Conservation (phyloP, 176 grass and related monocot genomes). For the Carex cristatella region DNA sequence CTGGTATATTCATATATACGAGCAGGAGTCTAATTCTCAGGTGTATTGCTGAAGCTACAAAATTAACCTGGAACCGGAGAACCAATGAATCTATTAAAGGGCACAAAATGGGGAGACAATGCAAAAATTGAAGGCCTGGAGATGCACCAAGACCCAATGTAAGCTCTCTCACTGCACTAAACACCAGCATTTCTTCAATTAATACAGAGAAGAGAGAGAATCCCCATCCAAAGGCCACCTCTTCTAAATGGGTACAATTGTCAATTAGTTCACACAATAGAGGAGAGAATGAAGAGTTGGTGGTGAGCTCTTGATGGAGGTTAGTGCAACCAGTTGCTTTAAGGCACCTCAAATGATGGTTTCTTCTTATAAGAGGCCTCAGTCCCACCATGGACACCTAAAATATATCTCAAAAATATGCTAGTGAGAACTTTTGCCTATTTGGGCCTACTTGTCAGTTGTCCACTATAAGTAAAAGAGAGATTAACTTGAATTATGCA, state of each 20-base stretch:
- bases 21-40: not conserved
- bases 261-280: conserved; percentile 39
- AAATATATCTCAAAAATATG: conserved; percentile 19
- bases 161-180: conserved; percentile 50
- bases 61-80: conserved; percentile 71
- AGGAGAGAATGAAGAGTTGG: conserved; percentile 28
- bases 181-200: conserved; percentile 36
- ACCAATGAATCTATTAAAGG: conserved; percentile 59
- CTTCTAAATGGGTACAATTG: conserved; percentile 39
- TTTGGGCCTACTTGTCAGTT: not conserved
- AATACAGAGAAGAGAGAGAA: conserved; percentile 43
- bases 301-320: conserved; percentile 30
- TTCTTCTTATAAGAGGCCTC: conserved; percentile 44
- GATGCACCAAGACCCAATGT: conserved; percentile 66
- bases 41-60: not conserved
- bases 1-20: not conserved
- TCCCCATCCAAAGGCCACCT: conserved; percentile 74
- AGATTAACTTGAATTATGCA: conserved; percentile 4
- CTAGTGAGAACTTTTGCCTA: not conserved
- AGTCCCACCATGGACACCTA: conserved; percentile 72
- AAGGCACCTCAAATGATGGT: conserved; percentile 49
- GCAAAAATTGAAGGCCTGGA: conserved; percentile 45
- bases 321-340: conserved; percentile 68
- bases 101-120: conserved; percentile 56
- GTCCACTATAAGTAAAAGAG: not conserved